Base-by-base conservation (phyloP, 768 basidiomycete species). In the Cyathus striatus region DNA sequence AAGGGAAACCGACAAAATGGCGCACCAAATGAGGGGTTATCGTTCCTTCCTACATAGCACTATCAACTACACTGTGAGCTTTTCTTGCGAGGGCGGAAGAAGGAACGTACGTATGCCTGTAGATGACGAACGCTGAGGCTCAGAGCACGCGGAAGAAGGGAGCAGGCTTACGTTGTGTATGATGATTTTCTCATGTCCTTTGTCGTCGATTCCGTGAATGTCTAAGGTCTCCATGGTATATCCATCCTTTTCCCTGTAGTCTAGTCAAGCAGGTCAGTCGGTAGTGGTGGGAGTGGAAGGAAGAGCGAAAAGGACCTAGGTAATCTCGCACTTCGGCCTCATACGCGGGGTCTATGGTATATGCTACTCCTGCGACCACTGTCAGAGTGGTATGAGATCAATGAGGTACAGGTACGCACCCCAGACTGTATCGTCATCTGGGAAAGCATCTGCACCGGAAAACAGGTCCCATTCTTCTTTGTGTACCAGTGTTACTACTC, bases 1-100 rank as follows among this genome's bases (percentile, higher is more conserved):
- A 35, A 0, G 30, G 23, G 38, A 17, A 9, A 18, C 12, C 6
- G 18, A 24, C 10, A 33, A 3, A 20, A 56, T n/a, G n/a, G n/a
- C 79, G 40, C 49, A 94, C 92, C 72, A 59, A 97, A 96, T 0
- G 90, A 91, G 0, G 90, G 89, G 49, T 95, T 96, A 48, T 90
- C 83, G 10, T 80, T 79, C 33, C 80, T 75, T 3, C 92, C 94
- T 5, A 96, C 89, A 56, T 95, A 97, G 45, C 90, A 87, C 80
- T 90, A n/a, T n/a, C 25, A 14, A 23, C 14, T 14, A 10, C 21
- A 9, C n/a, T n/a, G n/a, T n/a, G n/a, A n/a, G n/a, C n/a, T n/a
- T n/a, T n/a, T n/a, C n/a, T n/a, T 3, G 24, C 14, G 7, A 24
- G 38, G 20, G 6, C 16, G 30, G 7, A 12, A 32, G 18, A 17